Conservation (phyloP, 306 rosid species). For the Casuarina equisetifolia region DNA sequence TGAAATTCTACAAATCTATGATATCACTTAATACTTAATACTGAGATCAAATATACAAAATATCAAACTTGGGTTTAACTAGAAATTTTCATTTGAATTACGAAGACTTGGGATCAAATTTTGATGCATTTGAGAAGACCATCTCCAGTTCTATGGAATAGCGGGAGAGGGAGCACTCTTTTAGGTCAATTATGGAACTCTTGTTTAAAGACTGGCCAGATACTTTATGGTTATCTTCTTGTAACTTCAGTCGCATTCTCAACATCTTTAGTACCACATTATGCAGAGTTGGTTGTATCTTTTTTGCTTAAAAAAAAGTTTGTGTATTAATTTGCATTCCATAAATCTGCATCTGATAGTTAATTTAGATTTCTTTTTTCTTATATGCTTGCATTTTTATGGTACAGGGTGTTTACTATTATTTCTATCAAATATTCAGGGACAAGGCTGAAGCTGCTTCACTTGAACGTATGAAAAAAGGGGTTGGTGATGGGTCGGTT, state of each 20-base stretch:
- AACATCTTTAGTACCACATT: background rate
- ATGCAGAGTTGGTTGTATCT: background rate
- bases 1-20: background rate
- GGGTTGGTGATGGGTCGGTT: conserved; percentile 87
- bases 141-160: background rate
- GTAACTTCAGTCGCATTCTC: background rate
- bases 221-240: background rate
- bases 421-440: conserved; percentile 99
- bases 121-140: no score
- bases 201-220: background rate
- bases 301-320: background rate
- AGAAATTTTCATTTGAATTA: background rate
- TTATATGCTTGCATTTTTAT: conserved; percentile 49
- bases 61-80: background rate
- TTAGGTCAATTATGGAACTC: background rate
- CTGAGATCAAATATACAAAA: background rate
- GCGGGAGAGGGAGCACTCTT: no score
- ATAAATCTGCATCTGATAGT: background rate
- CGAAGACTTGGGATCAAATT: no score
- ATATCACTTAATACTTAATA: background rate
- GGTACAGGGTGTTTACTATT: conserved; percentile 98
- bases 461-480: conserved; percentile 52
- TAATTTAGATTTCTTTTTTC: conserved; percentile 42
- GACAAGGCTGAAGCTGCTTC: conserved; percentile 76
- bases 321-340: background rate